phyloP scores from a whole-genome alignment of 2,329 filamentous ascomycete species.

The Neospermospora avenae region DNA sequence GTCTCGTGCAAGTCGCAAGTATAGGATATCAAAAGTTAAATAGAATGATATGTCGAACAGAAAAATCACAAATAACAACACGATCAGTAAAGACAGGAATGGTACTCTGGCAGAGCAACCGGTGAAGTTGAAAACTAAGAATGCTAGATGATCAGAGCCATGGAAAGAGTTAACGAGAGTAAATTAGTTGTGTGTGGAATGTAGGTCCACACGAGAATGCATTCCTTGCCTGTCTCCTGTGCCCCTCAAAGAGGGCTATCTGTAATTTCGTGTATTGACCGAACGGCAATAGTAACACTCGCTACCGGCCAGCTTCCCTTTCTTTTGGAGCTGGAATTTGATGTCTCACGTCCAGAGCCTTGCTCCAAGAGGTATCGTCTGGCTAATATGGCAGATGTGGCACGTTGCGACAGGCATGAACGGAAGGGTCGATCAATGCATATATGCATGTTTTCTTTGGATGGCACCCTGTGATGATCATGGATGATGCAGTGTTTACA shows the following conservation, averaged over 20 bases:
- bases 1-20: not conserved
- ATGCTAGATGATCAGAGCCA: not conserved
- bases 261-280: not conserved
- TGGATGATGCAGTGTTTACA: not conserved
- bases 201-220: slow-evolving; percentile 5
- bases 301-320: not conserved
- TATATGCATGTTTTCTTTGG: not conserved
- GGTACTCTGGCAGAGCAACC: slow-evolving; percentile 6
- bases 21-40: not conserved
- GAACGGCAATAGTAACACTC: not conserved
- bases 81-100: slow-evolving; percentile 10
- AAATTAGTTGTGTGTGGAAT: slow-evolving; percentile 11
- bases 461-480: too few species aligned
- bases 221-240: slow-evolving; percentile 14
- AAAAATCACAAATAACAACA: not conserved
- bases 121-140: not conserved
- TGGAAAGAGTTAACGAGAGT: slow-evolving; percentile 6
- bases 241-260: not conserved
- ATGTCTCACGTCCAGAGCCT: not conserved
- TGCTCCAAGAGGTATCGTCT: not conserved
- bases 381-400: not conserved
- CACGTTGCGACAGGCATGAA: not conserved
- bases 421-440: not conserved
- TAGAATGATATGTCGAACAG: not conserved
- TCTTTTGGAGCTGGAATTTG: not conserved